Percentiles rank a stretch among this genome's conserved stretches.
Evolutionary conservation across 192 early-diverging fungal species (phyloP).

Genomic region (Chytriomyces sp.): DNA sequence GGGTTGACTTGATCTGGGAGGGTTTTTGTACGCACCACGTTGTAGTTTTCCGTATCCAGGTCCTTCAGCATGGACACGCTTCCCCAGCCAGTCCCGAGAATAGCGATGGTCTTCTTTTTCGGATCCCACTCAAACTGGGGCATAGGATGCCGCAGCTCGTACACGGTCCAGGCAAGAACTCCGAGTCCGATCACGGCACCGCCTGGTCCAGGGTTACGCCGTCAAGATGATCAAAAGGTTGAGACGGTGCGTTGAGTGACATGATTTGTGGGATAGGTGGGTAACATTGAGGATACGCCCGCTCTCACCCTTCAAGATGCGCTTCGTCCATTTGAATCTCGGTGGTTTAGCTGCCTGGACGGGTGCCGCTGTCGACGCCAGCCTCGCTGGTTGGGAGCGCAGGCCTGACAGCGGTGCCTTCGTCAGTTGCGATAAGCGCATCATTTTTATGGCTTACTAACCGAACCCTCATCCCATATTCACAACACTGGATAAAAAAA

Average conservation of each 20-base stretch:
- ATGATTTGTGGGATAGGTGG: neutral
- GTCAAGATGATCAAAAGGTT: too few species aligned
- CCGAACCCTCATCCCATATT: too few species aligned
- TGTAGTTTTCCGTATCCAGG: conserved; percentile 79
- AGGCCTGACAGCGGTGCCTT: neutral
- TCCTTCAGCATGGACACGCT: conserved; percentile 69
- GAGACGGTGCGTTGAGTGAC: too few species aligned
- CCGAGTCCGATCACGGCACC: conserved; percentile 6
- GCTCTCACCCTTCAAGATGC: conserved; percentile 15
- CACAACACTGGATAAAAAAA: too few species aligned
- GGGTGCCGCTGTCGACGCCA: neutral
- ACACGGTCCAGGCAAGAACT: conserved; percentile 37
- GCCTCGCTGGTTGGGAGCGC: neutral
- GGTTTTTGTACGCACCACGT: conserved; percentile 53
- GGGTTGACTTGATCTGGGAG: neutral
- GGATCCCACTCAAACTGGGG: conserved; percentile 56
- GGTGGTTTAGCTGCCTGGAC: neutral
- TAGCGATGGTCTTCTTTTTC: conserved; percentile 57
- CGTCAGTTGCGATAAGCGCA: neutral
- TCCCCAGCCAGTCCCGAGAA: conserved; percentile 57
- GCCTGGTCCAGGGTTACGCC: neutral
- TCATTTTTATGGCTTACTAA: too few species aligned
- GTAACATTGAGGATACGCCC: neutral
- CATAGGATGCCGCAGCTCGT: conserved; percentile 51
- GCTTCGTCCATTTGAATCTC: conserved; percentile 36